Evolutionary conservation across 2,329 filamentous ascomycete species (phyloP).

Genomic region (Verticillium dahliae): DNA sequence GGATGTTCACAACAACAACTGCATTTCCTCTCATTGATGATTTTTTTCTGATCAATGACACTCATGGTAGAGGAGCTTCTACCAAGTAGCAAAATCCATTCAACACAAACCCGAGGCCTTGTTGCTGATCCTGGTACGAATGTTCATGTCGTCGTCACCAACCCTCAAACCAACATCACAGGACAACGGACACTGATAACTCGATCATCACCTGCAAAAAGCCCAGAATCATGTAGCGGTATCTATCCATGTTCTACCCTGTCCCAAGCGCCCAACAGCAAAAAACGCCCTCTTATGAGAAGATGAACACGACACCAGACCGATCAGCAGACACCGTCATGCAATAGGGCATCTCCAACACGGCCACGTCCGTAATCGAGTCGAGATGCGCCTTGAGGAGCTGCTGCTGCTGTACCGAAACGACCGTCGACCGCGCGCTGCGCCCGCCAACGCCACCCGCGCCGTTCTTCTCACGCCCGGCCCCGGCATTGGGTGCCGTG

Average conservation of each 20-base stretch:
- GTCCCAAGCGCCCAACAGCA: constrained; percentile 1
- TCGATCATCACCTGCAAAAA: background rate
- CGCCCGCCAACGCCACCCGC: constrained; percentile 21
- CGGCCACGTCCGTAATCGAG: constrained; percentile 77
- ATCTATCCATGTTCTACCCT: constrained; percentile 3
- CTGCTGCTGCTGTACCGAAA: constrained; percentile 81
- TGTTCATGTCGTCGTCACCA: too few relatives aligned
- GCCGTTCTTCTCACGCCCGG: constrained; percentile 20
- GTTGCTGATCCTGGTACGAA: too few relatives aligned
- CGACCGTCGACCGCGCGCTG: constrained; percentile 71
- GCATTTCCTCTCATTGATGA: too few relatives aligned
- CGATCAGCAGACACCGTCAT: constrained; percentile 91
- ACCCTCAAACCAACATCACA: too few relatives aligned
- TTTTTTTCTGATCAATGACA: too few relatives aligned
- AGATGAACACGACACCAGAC: constrained; percentile 84
- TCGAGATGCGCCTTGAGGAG: constrained; percentile 83
- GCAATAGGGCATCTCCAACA: constrained; percentile 82
- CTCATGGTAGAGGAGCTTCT: too few relatives aligned
- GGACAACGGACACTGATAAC: background rate
- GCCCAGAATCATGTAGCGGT: constrained; percentile 3
- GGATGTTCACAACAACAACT: too few relatives aligned
- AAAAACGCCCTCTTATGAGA: constrained; percentile 19
- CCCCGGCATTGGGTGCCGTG: constrained; percentile 18
- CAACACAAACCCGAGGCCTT: too few relatives aligned
- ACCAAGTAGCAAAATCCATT: too few relatives aligned